Percentiles rank a stretch among this genome's conserved stretches.
Evolutionary conservation across 106 monocot genomes (phyloP).

Genomic region (Dendrobium nobile): DNA sequence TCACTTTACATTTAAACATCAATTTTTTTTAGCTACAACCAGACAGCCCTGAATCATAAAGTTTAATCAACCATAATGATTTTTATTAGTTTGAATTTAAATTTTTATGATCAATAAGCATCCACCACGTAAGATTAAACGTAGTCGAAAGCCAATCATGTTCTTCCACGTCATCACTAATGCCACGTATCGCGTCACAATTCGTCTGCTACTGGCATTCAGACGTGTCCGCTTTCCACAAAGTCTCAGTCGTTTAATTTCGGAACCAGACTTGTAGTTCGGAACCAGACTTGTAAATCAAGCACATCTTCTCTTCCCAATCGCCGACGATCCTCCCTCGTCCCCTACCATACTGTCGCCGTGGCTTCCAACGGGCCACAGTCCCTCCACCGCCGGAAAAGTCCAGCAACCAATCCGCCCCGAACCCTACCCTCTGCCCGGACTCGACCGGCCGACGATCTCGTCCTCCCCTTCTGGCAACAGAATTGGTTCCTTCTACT

Average conservation of each 20-base stretch:
- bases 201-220: not conserved
- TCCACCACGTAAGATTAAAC: too few relatives aligned
- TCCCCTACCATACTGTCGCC: not conserved
- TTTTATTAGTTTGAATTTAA: too few relatives aligned
- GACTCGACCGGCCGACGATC: not conserved
- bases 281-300: too few relatives aligned
- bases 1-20: too few relatives aligned
- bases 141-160: not conserved
- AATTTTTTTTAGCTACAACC: too few relatives aligned
- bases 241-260: not conserved
- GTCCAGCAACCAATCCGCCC: constrained; percentile 14
- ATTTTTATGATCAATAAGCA: too few relatives aligned
- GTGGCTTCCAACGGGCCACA: constrained; percentile 56
- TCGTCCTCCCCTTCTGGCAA: constrained; percentile 43
- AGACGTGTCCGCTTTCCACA: not conserved
- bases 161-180: constrained; percentile 2
- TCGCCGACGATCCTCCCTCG: not conserved
- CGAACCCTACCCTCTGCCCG: constrained; percentile 1
- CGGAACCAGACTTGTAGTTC: not conserved
- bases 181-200: not conserved
- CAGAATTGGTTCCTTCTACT: constrained; percentile 41
- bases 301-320: not conserved
- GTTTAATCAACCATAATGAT: too few relatives aligned
- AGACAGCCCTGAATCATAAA: too few relatives aligned
- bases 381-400: constrained; percentile 31